Conservation (phyloP, 2,329 filamentous ascomycete species). For the Fusarium lateritium region DNA sequence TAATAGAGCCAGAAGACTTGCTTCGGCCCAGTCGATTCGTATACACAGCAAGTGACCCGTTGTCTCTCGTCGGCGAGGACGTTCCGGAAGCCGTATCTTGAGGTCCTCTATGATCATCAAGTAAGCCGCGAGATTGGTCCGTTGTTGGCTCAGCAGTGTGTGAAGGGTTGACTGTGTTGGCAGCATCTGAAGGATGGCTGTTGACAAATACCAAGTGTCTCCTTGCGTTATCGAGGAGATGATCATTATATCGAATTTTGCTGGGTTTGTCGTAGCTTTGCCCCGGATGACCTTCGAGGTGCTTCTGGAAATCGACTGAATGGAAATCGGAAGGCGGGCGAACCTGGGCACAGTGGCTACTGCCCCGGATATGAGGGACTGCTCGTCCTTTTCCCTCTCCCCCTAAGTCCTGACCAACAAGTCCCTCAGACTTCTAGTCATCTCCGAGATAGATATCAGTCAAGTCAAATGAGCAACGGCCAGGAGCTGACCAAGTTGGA, state of each 20-base stretch:
- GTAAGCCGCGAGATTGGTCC: background rate
- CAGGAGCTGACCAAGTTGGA: background rate
- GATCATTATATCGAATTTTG: constrained; percentile 42
- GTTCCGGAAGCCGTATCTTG: constrained; percentile 16
- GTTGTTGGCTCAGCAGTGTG: background rate
- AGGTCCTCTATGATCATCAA: background rate
- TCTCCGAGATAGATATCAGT: constrained; percentile 24
- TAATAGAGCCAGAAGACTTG: constrained; percentile 48
- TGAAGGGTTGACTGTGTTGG: background rate
- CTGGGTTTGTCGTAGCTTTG: background rate
- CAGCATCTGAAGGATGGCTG: background rate
- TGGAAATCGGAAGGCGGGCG: constrained; percentile 45
- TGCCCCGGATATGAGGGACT: constrained; percentile 36
- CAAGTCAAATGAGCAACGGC: background rate
- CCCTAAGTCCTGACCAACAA: constrained; percentile 31
- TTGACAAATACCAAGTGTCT: background rate
- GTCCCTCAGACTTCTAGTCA: constrained; percentile 36
- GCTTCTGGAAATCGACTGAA: constrained; percentile 17
- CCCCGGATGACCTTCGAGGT: background rate
- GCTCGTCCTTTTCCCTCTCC: constrained; percentile 25
- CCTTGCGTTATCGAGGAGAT: constrained; percentile 1
- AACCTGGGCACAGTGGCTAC: constrained; percentile 47
- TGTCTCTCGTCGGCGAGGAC: constrained; percentile 4
- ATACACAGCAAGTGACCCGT: constrained; percentile 8
- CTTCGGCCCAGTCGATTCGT: constrained; percentile 35